A percentile compares a stretch with the other conserved stretches of the same genome.
phyloP scores from a whole-genome alignment of 2,329 filamentous ascomycete genomes.

The Sporothrix brunneoviolacea region DNA sequence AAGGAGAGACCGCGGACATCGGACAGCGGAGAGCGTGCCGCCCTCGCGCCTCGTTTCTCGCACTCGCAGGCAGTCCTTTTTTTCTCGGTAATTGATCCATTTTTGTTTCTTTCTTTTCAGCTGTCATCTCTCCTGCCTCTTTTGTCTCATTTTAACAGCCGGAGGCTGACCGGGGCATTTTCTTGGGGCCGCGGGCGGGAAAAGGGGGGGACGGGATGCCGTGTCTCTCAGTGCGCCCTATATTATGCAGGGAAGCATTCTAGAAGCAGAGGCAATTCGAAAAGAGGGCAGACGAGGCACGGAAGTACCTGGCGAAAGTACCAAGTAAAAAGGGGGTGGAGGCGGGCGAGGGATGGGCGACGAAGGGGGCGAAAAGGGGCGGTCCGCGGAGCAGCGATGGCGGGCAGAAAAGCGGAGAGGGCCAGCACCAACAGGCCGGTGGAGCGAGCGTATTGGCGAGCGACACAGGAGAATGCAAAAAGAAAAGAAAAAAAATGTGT shows the following conservation, averaged over 20 bases:
- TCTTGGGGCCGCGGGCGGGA: background rate
- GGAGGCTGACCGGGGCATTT: background rate
- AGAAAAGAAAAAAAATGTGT: background rate
- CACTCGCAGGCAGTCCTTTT: no score
- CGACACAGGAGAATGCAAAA: no score
- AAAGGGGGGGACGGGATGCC: background rate
- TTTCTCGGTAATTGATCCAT: no score
- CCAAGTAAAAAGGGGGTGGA: background rate
- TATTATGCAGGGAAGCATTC: constrained; percentile 10
- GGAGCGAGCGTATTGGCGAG: no score
- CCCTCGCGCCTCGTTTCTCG: no score
- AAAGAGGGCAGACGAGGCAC: background rate
- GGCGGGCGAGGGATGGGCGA: background rate
- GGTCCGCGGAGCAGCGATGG: constrained; percentile 6
- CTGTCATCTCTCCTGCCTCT: background rate
- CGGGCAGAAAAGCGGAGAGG: constrained; percentile 12
- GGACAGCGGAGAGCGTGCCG: no score
- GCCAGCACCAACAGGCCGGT: background rate
- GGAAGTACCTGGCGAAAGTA: background rate
- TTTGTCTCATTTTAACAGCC: background rate
- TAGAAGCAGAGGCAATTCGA: constrained; percentile 7
- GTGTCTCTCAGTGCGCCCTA: background rate
- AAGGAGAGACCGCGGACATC: no score
- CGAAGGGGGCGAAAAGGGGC: background rate
- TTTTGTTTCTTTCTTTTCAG: no score